A percentile compares a stretch with the other conserved stretches of the same genome.
Evolutionary conservation across 2,329 filamentous ascomycete species (phyloP).

Genomic region (Ascochyta lentis): DNA sequence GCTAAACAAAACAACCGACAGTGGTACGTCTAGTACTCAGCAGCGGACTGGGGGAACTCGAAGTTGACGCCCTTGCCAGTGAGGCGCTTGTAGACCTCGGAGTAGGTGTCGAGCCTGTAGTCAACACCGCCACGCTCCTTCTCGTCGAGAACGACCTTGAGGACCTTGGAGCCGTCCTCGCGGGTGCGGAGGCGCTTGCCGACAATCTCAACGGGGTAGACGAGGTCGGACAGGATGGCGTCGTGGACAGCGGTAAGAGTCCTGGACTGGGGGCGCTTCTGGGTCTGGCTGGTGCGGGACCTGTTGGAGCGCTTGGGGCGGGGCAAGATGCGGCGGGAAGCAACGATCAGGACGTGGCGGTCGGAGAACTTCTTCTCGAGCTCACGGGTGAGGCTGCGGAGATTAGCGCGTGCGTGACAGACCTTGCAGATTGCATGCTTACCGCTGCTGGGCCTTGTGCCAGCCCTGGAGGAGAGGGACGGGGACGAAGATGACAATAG

Average conservation of each 20-base stretch:
- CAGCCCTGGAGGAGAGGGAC: slow-evolving; percentile 97
- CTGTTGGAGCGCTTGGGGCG: slow-evolving; percentile 98
- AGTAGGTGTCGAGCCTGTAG: slow-evolving; percentile 99
- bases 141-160: slow-evolving; percentile 99
- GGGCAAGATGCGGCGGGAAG: slow-evolving; percentile 97
- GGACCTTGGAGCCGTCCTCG: slow-evolving; percentile 97
- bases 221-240: slow-evolving; percentile 95
- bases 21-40: slow-evolving; percentile 74
- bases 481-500: slow-evolving; percentile 99
- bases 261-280: slow-evolving; percentile 98
- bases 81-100: slow-evolving; percentile 97
- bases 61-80: slow-evolving; percentile 97
- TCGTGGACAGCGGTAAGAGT: slow-evolving; percentile 99
- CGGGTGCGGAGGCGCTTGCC: slow-evolving; percentile 98
- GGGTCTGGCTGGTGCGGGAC: slow-evolving; percentile 93
- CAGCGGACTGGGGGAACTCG: slow-evolving; percentile 91
- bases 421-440: slow-evolving; percentile 54
- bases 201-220: slow-evolving; percentile 99
- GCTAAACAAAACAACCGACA: slow-evolving; percentile 30
- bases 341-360: slow-evolving; percentile 98
- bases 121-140: slow-evolving; percentile 99
- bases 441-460: slow-evolving; percentile 99
- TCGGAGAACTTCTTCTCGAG: slow-evolving; percentile 99
- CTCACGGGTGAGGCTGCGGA: slow-evolving; percentile 90
- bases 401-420: slow-evolving; percentile 10